Base-by-base conservation (phyloP, 495 filamentous ascomycete genomes). In the Podospora pseudoanserina region DNA sequence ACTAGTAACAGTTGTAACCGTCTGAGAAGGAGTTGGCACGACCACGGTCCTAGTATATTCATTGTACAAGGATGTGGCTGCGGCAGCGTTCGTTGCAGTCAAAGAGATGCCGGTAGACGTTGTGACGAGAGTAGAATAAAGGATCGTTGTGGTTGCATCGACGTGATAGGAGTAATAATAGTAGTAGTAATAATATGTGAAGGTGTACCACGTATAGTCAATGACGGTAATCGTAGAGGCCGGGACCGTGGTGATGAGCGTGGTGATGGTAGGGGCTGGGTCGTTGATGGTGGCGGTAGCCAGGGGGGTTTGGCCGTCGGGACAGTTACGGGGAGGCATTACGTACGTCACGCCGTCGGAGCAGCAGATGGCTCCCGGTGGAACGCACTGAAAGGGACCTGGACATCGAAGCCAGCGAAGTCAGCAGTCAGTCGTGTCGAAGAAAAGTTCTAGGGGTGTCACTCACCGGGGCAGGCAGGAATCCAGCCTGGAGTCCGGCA, bases 321-420 rank as follows among this genome's bases (percentile, higher is more conserved):
- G 66, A 60, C 70, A 71, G n/a, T 60, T 44, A 7, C 61, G 53
- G 13, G 64, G 34, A 0, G 53, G 39, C 60, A 67, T 30, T 7
- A 57, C 70, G 53, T 68, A 71, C 0, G 59, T 60, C 5, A 61
- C 13, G 18, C 63, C 70, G 34, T 68, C 66, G 19, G 66, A 64
- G 67, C 70, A 71, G 70, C 70, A 71, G 28, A 66, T 56, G 7
- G 59, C 64, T 1, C 70, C 70, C 0, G 64, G 60, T 3, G 66
- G 64, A 20, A 71, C 59, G 60, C 70, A 71, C 26, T 59, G 9
- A 16, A 68, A 66, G 53, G 28, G 20, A 4, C 70, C 70, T 71
- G 4, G 7, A 44, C 3, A 7, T 2, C 3, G 23, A 58, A 56
- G 15, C 19, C 16, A 23, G 39, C 11, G 19, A 32, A 11, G 3